phyloP scores from a whole-genome alignment of 2,329 filamentous ascomycete species.

The Trichoderma afroharzianum region DNA sequence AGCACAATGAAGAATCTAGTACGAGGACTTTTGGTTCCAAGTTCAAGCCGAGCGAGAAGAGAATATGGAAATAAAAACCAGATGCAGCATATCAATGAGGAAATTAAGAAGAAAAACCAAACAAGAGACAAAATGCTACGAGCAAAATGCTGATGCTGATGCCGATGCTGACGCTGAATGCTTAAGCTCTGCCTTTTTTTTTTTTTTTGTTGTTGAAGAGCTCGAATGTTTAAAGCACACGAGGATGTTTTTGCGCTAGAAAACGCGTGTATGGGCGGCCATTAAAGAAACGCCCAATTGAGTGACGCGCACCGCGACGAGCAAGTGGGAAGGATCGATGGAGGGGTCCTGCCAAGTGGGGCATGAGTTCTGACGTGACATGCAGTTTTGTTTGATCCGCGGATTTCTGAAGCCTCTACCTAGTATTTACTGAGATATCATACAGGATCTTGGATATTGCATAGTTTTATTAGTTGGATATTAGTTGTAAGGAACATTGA shows the following conservation, averaged over 20 bases:
- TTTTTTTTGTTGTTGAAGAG: neutral
- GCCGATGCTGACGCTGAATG: too few relatives aligned
- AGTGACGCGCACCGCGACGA: slow-evolving; percentile 18
- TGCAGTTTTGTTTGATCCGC: neutral
- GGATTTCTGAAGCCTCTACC: neutral
- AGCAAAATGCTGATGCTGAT: neutral
- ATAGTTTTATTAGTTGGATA: neutral
- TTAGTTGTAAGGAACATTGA: neutral
- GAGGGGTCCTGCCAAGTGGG: slow-evolving; percentile 15
- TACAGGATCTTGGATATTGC: too few relatives aligned
- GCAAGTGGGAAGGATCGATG: slow-evolving; percentile 15
- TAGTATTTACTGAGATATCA: neutral
- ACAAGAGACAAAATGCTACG: neutral
- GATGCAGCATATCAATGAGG: slow-evolving; percentile 17
- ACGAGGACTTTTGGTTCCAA: neutral
- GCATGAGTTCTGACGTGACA: neutral
- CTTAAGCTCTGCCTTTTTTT: neutral
- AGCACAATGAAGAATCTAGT: neutral
- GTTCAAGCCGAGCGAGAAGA: neutral
- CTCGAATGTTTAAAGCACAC: slow-evolving; percentile 2
- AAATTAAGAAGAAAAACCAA: neutral
- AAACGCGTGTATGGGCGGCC: neutral
- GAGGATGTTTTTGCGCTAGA: slow-evolving; percentile 14
- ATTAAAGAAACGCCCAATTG: slow-evolving; percentile 14
- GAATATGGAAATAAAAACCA: neutral